These are phyloP conservation scores for Gnetum montanum DNA, from an alignment of 75 land plant genomes.

Conservation along the genomic window DNA sequence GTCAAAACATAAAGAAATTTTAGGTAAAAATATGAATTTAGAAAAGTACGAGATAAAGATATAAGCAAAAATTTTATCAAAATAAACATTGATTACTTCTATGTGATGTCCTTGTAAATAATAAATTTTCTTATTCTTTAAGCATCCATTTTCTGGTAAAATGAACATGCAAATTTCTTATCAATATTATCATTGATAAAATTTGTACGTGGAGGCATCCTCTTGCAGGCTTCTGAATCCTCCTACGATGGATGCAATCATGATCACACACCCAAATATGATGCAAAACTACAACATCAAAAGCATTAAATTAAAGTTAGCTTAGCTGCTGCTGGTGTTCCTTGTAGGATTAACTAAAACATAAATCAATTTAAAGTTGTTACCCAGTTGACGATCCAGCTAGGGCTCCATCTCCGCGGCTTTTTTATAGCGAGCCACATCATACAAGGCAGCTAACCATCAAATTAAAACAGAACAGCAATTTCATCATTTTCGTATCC, in stretches of 20 bases:
- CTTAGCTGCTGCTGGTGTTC: not conserved
- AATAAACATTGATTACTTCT: no score
- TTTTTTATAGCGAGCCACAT: conserved; percentile 68
- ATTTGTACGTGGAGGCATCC: conserved; percentile 39
- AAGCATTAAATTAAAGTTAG: not conserved
- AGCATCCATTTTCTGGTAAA: no score
- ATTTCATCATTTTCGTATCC: not conserved
- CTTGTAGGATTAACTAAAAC: not conserved
- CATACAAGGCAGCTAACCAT: conserved; percentile 60
- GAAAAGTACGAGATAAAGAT: no score
- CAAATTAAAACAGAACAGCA: not conserved
- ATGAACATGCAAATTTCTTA: no score
- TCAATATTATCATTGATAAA: conserved; percentile 48
- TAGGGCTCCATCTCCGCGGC: conserved; percentile 47
- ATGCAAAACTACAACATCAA: not conserved
- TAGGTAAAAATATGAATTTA: no score
- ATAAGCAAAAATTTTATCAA: no score
- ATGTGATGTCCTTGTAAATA: no score
- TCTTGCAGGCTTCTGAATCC: conserved; percentile 40
- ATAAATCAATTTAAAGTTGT: not conserved
- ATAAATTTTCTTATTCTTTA: no score
- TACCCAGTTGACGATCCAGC: conserved; percentile 72
- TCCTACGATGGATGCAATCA: conserved; percentile 58
- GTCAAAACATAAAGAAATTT: no score
- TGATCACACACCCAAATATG: conserved; percentile 6